Conservation (phyloP, 768 basidiomycete species). For the Lactarius indigo region DNA sequence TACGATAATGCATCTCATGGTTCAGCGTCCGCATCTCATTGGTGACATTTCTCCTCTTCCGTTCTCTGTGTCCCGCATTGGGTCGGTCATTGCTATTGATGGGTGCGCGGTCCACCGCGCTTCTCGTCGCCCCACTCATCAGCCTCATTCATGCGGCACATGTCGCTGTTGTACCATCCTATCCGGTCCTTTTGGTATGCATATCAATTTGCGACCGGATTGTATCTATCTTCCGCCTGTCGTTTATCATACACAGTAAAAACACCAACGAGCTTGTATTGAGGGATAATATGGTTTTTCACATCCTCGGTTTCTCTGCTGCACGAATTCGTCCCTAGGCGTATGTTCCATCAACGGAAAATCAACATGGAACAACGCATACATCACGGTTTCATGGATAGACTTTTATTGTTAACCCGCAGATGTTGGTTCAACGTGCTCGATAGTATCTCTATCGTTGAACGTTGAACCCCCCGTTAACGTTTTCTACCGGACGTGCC, state of each 20-base stretch:
- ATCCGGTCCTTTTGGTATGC: constrained; percentile 16
- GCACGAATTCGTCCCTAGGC: background rate
- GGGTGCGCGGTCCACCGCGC: background rate
- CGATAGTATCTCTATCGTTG: background rate
- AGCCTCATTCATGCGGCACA: constrained; percentile 2
- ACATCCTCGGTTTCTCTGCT: background rate
- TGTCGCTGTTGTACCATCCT: constrained; percentile 21
- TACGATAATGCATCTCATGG: constrained; percentile 23
- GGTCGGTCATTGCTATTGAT: constrained; percentile 12
- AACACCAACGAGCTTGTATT: background rate
- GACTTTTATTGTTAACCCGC: background rate
- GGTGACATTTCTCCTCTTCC: constrained; percentile 15
- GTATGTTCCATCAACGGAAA: background rate
- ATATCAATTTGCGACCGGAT: constrained; percentile 20
- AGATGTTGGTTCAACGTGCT: background rate
- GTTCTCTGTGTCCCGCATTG: constrained; percentile 14
- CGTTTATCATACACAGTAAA: constrained; percentile 12
- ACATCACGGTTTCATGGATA: background rate
- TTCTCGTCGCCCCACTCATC: constrained; percentile 7
- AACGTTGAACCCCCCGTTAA: background rate
- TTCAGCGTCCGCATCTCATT: constrained; percentile 9
- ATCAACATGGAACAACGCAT: background rate
- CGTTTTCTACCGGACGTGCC: background rate
- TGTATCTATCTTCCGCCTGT: constrained; percentile 16
- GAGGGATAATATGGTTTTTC: background rate